Evolutionary conservation across 2,329 filamentous ascomycete genomes (phyloP), one percentile per base, ranked within the genome.

Genomic region (Pestalotiopsis sp.): DNA sequence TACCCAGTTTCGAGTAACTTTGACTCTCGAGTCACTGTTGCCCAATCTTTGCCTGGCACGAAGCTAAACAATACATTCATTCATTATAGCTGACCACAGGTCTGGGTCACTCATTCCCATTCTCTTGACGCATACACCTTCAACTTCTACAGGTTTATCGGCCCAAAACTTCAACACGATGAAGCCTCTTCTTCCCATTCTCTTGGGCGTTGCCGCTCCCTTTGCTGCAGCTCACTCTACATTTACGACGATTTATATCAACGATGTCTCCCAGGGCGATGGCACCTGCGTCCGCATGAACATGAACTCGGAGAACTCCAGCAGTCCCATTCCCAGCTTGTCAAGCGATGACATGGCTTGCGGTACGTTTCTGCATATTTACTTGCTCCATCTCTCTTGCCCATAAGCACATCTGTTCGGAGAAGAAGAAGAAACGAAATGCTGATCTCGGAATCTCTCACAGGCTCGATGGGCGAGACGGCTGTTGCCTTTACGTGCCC

Each of bases 201-300:
- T 77, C 12, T 71, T 83, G 62, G 79, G 76, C 66, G 70, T 86
- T 52, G 74, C 77, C 57, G 72, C 75, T n/a, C 62, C 74, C 27
- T 78, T 81, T 66, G 80, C 80, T 65, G 74, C 78, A 62, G 88
- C 87, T 57, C 90, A 93, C 75, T 91, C 90, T 5, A 77, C 88
- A 63, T 88, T 92, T 76, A 90, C 89, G 1, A 91, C 87, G 3
- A 81, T 92, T 63, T 90, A 86, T 72, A 79, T 93, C 72, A 83
- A 92, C 73, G 86, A 86, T 69, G 79, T 85, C 62, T 85, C 87
- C 73, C 89, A 93, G 79, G 92, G 92, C 70, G 89, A 92, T 75
- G 92, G 88, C 38, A 91, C 89, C 31, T 93, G 91, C 74, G 86
- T 94, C 64, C 90, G 92, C 57, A 91, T 92, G 87, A 87, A 87